phyloP scores from a whole-genome alignment of 2,329 filamentous ascomycete genomes.

The Aspergillus sp. region DNA sequence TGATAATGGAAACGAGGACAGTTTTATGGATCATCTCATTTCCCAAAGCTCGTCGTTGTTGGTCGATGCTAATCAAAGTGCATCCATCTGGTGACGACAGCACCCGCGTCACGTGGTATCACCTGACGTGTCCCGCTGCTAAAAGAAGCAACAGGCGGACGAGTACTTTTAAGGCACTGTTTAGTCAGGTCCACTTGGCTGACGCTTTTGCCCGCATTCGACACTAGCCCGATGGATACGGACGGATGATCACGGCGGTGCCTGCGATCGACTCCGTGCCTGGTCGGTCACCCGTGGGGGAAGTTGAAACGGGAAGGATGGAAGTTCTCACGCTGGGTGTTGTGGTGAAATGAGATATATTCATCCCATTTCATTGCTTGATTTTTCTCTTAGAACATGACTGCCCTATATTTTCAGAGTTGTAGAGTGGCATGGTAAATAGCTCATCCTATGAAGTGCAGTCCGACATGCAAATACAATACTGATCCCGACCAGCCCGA shows the following conservation, averaged over 20 bases:
- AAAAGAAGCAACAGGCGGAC: conserved; percentile 7
- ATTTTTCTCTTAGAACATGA: too few relatives aligned
- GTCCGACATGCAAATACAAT: too few relatives aligned
- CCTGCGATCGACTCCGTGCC: neutral
- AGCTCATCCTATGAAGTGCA: too few relatives aligned
- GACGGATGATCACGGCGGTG: neutral
- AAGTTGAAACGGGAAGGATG: too few relatives aligned
- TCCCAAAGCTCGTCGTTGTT: conserved; percentile 7
- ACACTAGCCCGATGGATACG: neutral
- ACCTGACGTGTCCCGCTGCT: conserved; percentile 7
- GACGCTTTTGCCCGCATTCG: neutral
- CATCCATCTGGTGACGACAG: conserved; percentile 13
- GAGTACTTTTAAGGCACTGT: neutral
- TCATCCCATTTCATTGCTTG: too few relatives aligned
- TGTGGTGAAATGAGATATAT: too few relatives aligned
- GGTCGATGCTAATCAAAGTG: conserved; percentile 16
- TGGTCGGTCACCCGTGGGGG: neutral
- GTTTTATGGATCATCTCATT: conserved; percentile 10
- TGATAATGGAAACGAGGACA: conserved; percentile 13
- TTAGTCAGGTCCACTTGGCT: neutral
- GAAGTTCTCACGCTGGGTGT: too few relatives aligned
- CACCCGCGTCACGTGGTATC: conserved; percentile 2
- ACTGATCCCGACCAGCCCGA: neutral
- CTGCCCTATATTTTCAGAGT: too few relatives aligned
- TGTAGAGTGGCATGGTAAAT: too few relatives aligned